phyloP scores from a whole-genome alignment of 1,284 basidiomycete species.

The Fomitopsis betulina region DNA sequence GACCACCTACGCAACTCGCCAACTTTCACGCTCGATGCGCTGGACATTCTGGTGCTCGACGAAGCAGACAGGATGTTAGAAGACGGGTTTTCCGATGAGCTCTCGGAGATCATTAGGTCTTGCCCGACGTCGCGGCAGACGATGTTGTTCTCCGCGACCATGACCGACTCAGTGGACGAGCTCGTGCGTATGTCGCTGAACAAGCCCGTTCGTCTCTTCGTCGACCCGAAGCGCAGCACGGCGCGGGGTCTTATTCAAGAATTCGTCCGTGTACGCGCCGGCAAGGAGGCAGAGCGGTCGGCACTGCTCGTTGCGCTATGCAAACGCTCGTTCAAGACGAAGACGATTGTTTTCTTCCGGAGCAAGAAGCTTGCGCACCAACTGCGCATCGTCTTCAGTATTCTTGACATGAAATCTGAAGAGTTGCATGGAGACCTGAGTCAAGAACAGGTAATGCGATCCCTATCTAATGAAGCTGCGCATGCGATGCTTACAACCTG shows the following conservation, averaged over 20 bases:
- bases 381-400: slow-evolving; percentile 88
- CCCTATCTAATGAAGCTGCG: too few relatives aligned
- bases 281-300: slow-evolving; percentile 77
- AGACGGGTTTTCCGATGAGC: slow-evolving; percentile 95
- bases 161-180: slow-evolving; percentile 95
- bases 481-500: neutral
- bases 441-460: slow-evolving; percentile 79
- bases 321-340: slow-evolving; percentile 80
- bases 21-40: slow-evolving; percentile 87
- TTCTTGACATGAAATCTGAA: slow-evolving; percentile 84
- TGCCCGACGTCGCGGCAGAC: slow-evolving; percentile 91
- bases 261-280: slow-evolving; percentile 85
- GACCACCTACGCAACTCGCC: slow-evolving; percentile 96
- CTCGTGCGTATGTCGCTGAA: slow-evolving; percentile 89
- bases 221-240: slow-evolving; percentile 89
- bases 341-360: slow-evolving; percentile 90
- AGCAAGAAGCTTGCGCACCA: slow-evolving; percentile 98
- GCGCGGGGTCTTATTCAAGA: slow-evolving; percentile 93
- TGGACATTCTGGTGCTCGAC: slow-evolving; percentile 93
- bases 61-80: slow-evolving; percentile 98
- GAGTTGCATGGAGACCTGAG: slow-evolving; percentile 95
- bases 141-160: slow-evolving; percentile 98
- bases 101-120: slow-evolving; percentile 88
- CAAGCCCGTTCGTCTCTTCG: slow-evolving; percentile 91
- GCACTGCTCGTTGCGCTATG: slow-evolving; percentile 84